Evolutionary conservation across 2,329 filamentous ascomycete species (phyloP), one percentile per base, ranked within the genome.

Genomic region (Aureobasidium zeae): DNA sequence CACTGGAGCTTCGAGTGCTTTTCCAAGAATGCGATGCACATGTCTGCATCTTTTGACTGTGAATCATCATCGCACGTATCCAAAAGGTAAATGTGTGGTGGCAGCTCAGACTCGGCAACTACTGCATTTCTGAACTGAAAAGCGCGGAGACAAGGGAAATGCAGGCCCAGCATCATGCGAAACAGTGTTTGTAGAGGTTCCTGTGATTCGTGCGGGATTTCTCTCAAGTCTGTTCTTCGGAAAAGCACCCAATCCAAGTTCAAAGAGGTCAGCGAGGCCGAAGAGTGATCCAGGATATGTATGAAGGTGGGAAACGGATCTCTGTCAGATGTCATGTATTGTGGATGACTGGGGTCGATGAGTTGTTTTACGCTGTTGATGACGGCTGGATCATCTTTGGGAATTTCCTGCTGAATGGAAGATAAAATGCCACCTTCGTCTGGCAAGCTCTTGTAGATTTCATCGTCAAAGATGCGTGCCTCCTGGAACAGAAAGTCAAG

Each of bases 101-200:
- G 64, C 6, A 69, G 47, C n/a, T 43, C 49, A 2, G 62, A 64
- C 9, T 62, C 54, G 0, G 52, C 37, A 9, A 62, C 55, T 2
- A 68, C 62, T 15, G 64, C 63, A 49, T 70, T 70, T 11, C 68
- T 60, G 21, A 69, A 48, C 42, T 71, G 68, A 20, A 71, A 66
- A n/a, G 65, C 58, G 20, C 63, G 55, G 7, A 71, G 51, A 38
- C 64, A 55, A 5, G 68, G 66, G 45, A 70, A 69, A 2, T 61
- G 59, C 25, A 66, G 53, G 5, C 38, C 41, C 43, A 56, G 60
- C 15, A 66, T 46, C 8, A 26, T 21, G 8, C 48, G 33, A 51
- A 52, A 57, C 3, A 45, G 29, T 1, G 17, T 25, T 12, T 49
- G 42, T 4, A 46, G 32, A n/a, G 32, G 33, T 24, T 21, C 5